A percentile compares a stretch with the other conserved stretches of the same genome.
Evolutionary conservation across 2,329 filamentous ascomycete species (phyloP).

Genomic region (Dothistroma pini): DNA sequence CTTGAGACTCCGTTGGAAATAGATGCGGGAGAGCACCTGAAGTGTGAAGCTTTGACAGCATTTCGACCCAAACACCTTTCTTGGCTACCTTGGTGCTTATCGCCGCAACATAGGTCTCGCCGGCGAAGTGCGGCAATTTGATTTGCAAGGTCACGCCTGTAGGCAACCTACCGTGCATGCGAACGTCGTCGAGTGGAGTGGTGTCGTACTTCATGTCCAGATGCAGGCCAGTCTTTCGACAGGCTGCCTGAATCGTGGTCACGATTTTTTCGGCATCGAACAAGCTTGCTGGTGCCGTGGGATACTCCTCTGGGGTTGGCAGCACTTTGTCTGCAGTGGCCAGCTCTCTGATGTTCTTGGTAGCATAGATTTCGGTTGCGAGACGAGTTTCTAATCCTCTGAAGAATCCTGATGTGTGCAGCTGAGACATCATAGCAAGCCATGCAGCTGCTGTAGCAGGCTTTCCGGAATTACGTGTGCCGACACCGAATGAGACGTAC

Average conservation of each 20-base stretch:
- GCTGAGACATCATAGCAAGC: constrained; percentile 3
- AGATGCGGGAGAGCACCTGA: constrained; percentile 16
- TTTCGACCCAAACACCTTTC: constrained; percentile 20
- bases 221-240: constrained; percentile 9
- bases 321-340: neutral
- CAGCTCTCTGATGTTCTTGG: neutral
- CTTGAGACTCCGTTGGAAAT: neutral
- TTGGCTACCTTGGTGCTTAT: constrained; percentile 14
- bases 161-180: neutral
- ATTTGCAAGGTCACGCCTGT: neutral
- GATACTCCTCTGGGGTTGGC: constrained; percentile 21
- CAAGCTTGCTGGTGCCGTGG: constrained; percentile 11
- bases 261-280: constrained; percentile 11
- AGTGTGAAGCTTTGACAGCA: constrained; percentile 18
- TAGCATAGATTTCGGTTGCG: neutral
- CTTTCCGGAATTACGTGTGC: neutral
- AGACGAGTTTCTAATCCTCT: neutral
- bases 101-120: neutral
- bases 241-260: constrained; percentile 6
- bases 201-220: neutral
- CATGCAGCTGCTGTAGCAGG: neutral
- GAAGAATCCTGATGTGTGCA: neutral
- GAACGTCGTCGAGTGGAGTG: neutral
- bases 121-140: neutral
- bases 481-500: neutral